A percentile compares a stretch with the other conserved stretches of the same genome.
phyloP scores from a whole-genome alignment of 345 rosid genomes.

The Eucalyptus microcorys region DNA sequence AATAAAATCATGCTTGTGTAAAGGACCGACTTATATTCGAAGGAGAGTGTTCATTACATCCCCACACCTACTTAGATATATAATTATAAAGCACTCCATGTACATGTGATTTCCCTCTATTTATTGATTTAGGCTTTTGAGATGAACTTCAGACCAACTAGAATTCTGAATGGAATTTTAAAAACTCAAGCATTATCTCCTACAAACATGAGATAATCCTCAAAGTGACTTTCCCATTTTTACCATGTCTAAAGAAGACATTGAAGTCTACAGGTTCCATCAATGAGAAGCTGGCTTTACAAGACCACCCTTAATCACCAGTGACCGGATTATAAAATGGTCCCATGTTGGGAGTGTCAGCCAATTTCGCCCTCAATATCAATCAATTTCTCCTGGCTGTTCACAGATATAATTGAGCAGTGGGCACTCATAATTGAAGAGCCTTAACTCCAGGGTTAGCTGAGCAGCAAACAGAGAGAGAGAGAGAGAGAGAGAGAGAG shows the following conservation, averaged over 20 bases:
- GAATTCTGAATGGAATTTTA: neutral
- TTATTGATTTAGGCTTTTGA: neutral
- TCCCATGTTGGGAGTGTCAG: neutral
- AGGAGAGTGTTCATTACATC: neutral
- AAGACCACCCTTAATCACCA: neutral
- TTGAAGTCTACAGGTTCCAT: neutral
- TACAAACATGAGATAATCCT: neutral
- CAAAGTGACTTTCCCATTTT: neutral
- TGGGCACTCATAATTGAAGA: neutral
- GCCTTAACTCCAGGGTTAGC: neutral
- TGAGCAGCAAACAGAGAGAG: neutral
- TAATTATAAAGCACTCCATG: neutral
- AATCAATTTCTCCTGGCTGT: slow-evolving; percentile 21
- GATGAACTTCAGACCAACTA: neutral
- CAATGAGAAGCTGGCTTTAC: neutral
- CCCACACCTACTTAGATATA: neutral
- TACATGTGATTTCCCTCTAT: neutral
- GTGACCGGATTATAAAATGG: neutral
- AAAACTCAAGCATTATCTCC: neutral
- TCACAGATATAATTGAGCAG: neutral
- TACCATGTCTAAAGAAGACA: neutral
- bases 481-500: neutral
- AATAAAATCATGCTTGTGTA: neutral
- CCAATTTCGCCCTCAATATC: slow-evolving; percentile 1
- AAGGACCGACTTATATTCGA: neutral